A percentile compares a stretch with the other conserved stretches of the same genome.
Evolutionary conservation across 805 yeast genomes (phyloP).

Genomic region (Candida pseudoglaebosa): DNA sequence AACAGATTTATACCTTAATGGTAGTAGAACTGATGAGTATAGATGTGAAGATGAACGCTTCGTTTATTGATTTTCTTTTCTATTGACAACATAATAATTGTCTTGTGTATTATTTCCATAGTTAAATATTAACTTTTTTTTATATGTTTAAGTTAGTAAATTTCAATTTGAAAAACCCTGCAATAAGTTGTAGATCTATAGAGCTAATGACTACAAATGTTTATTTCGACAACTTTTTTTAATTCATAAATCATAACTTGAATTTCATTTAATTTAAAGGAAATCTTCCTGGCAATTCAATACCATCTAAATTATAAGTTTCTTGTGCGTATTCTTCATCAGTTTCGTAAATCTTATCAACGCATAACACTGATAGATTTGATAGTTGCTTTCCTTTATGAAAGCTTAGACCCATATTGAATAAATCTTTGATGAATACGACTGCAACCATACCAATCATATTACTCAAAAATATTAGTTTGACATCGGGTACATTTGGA

Average conservation of each 20-base stretch:
- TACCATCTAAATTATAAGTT: background rate
- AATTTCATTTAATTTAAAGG: constrained; percentile 1
- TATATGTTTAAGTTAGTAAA: background rate
- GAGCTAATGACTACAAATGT: too few relatives aligned
- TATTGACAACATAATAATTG: background rate
- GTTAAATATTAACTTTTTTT: background rate
- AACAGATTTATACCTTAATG: background rate
- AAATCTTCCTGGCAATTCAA: constrained; percentile 7
- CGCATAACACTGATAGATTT: constrained; percentile 20
- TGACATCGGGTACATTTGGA: constrained; percentile 10
- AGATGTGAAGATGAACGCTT: background rate
- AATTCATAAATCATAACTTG: background rate
- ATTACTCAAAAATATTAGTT: constrained; percentile 26
- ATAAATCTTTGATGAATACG: constrained; percentile 31
- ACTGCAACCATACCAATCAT: constrained; percentile 28
- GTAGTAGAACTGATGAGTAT: too few relatives aligned
- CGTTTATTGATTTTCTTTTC: background rate
- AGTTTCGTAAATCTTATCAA: constrained; percentile 6
- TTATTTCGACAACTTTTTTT: too few relatives aligned
- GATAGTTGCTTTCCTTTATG: constrained; percentile 28
- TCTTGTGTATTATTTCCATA: constrained; percentile 1
- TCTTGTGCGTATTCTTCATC: constrained; percentile 2
- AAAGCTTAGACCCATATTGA: constrained; percentile 25
- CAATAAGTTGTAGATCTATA: too few relatives aligned
- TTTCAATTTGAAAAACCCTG: too few relatives aligned